A percentile compares a stretch with the other conserved stretches of the same genome.
Conservation (phyloP, 805 yeast species). For the Blastobotrys terrestris region DNA sequence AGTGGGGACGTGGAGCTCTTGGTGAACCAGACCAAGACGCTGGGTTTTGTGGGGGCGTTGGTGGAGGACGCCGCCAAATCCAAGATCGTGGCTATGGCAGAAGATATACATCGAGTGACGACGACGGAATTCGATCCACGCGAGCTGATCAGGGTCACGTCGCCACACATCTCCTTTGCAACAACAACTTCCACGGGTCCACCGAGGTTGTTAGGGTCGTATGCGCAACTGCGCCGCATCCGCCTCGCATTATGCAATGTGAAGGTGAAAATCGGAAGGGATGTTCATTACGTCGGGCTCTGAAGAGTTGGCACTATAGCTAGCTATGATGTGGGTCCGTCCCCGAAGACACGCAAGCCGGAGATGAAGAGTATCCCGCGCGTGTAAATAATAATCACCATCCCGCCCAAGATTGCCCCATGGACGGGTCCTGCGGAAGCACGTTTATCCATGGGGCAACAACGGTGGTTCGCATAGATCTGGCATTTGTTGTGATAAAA, state of each 20-base stretch:
- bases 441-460: too few relatives aligned
- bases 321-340: too few relatives aligned
- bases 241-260: background rate
- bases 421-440: too few relatives aligned
- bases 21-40: slow-evolving; percentile 11
- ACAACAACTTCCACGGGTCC: background rate
- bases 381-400: too few relatives aligned
- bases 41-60: slow-evolving; percentile 12
- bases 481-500: background rate
- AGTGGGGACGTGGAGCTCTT: slow-evolving; percentile 1
- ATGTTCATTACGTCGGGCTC: too few relatives aligned
- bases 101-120: background rate
- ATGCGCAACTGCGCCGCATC: background rate
- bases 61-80: background rate
- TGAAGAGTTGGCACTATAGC: too few relatives aligned
- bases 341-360: too few relatives aligned
- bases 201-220: background rate
- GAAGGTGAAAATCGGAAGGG: slow-evolving; percentile 15
- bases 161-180: slow-evolving; percentile 1
- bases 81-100: background rate
- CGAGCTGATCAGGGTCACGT: background rate
- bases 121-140: background rate
- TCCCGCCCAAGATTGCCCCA: too few relatives aligned
- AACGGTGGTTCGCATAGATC: background rate
- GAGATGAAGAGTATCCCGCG: too few relatives aligned